Evolutionary conservation across 768 basidiomycete species (phyloP).

Genomic region (Gymnopilus dilepis): DNA sequence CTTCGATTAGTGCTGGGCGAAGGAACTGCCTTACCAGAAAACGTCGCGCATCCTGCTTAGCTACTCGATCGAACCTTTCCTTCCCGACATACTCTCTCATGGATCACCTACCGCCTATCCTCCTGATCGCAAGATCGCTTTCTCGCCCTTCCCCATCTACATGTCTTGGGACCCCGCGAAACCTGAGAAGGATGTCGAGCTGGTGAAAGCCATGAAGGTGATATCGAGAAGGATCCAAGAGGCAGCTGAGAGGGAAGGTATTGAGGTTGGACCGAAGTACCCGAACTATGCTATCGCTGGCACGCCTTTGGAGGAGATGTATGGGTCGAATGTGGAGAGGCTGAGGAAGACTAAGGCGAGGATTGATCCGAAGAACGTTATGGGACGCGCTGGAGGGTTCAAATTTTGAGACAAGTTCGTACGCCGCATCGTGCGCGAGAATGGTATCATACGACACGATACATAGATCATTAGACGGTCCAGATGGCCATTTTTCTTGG

Average conservation of each 20-base stretch:
- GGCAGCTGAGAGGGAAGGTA: constrained; percentile 36
- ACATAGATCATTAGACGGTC: no score
- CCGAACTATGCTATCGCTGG: constrained; percentile 64
- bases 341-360: constrained; percentile 46
- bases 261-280: constrained; percentile 31
- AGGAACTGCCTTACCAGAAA: neutral
- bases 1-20: neutral
- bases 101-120: constrained; percentile 50
- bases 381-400: constrained; percentile 71
- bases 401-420: no score
- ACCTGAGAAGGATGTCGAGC: constrained; percentile 23
- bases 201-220: constrained; percentile 39
- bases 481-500: no score
- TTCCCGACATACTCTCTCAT: constrained; percentile 45
- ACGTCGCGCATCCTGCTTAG: constrained; percentile 28
- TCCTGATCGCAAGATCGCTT: constrained; percentile 30
- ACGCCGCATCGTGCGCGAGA: no score
- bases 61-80: constrained; percentile 51
- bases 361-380: constrained; percentile 63
- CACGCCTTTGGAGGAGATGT: constrained; percentile 56
- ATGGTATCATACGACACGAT: no score
- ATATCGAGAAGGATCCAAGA: constrained; percentile 41
- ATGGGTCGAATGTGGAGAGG: constrained; percentile 50
- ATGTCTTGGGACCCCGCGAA: constrained; percentile 31
- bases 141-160: constrained; percentile 34